These are phyloP conservation scores for Fereydounia khargensis DNA, from an alignment of 1,284 basidiomycete genomes.

Conservation along the genomic window DNA sequence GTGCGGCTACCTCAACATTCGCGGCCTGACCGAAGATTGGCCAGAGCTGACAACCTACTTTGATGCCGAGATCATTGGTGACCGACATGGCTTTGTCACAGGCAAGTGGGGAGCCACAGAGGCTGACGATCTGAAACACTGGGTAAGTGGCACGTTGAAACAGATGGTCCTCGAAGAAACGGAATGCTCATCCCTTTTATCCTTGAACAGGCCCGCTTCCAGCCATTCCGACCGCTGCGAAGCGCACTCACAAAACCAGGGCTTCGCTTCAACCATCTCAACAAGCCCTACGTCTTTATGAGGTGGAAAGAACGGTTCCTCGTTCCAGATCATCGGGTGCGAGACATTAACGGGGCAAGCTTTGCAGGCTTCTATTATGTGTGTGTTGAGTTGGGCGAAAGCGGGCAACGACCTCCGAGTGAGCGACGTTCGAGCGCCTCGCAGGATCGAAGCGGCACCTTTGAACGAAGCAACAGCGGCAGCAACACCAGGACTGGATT, in stretches of 20 bases:
- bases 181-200: neutral
- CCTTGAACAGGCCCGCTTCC: constrained; percentile 23
- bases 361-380: constrained; percentile 82
- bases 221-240: constrained; percentile 37
- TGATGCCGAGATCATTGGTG: constrained; percentile 53
- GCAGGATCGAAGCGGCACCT: too few relatives aligned
- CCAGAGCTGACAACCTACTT: constrained; percentile 56
- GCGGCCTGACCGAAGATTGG: constrained; percentile 55
- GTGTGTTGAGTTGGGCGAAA: constrained; percentile 67
- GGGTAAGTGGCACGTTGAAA: constrained; percentile 9
- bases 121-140: constrained; percentile 51
- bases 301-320: constrained; percentile 95
- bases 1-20: constrained; percentile 55
- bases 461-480: too few relatives aligned
- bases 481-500: too few relatives aligned
- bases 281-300: constrained; percentile 69
- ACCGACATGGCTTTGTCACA: constrained; percentile 43
- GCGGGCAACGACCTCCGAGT: constrained; percentile 1
- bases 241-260: constrained; percentile 23
- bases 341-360: constrained; percentile 90
- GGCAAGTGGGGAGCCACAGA: constrained; percentile 53
- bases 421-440: too few relatives aligned
- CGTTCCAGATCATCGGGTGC: constrained; percentile 86
- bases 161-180: neutral
- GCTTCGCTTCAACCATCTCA: constrained; percentile 37